Evolutionary conservation across 352 stramenopile genomes (phyloP), one percentile per base, ranked within the genome.

Genomic region (Phytopythium chamaehyphon): DNA sequence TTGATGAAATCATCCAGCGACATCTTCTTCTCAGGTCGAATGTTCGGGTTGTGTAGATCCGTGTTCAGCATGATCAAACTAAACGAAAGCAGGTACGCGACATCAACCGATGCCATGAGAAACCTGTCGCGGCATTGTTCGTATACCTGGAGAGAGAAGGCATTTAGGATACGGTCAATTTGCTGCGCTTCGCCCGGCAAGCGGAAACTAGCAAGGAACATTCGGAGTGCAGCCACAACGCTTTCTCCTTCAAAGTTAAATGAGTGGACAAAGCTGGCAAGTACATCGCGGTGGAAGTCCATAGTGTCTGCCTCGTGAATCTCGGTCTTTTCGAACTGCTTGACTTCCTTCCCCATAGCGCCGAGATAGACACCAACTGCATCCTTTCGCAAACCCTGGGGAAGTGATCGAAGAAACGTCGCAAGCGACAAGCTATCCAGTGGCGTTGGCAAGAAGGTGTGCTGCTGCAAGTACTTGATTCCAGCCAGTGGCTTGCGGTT

Each of bases 401-500:
- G 75, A 4, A 91, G 68, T 1, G 84, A 90, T 7, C 88, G 86
- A 28, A 96, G 54, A 48, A 96, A 95, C 8, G 62, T 73, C 7
- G 95, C 96, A 3, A 98, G 73, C 24, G 78, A 76, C 46, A 73
- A 58, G 24, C 86, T 71, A 48, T 96, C 72, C 16, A 93, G 64
- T 23, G 83, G 80, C 1, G 83, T 80, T 9, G 85, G 83, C 12
- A 97, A 35, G 42, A 97, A 89, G 0, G 61, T 58, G 28, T 93
- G 66, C 40, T 92, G 70, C 51, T 93, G 76, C 31, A 93, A 66
- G 44, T 90, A 92, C 55, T 84, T 79, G 64, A 97, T 86, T 47
- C 91, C 94, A n/a, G 85, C 80, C 12, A 96, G 71, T 12, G 81
- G 83, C n/a, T 94, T 93, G 16, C 84, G 76, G 62, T 99, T 99